Evolutionary conservation across 1,284 basidiomycete species (phyloP).

Genomic region (Trichosporon faecale): DNA sequence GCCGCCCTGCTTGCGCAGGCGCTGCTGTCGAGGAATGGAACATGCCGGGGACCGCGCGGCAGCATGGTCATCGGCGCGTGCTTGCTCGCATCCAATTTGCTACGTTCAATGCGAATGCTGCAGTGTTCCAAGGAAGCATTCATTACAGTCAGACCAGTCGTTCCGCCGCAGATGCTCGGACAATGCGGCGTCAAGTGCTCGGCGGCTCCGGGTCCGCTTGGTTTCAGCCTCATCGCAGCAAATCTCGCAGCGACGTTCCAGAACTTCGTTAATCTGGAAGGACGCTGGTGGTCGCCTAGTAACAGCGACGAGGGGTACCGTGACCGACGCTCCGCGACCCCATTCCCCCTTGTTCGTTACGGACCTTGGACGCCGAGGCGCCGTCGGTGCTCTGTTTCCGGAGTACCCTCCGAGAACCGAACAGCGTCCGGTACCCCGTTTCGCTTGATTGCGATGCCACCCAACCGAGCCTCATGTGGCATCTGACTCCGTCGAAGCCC

Average conservation of each 20-base stretch:
- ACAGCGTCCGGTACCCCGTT: not conserved
- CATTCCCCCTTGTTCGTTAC: not conserved
- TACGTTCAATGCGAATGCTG: too few species aligned
- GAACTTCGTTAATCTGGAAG: not conserved
- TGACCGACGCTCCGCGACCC: not conserved
- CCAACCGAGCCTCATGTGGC: not conserved
- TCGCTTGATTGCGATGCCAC: not conserved
- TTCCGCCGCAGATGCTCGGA: not conserved
- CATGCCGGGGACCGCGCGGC: too few species aligned
- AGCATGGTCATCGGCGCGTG: too few species aligned
- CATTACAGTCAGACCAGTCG: too few species aligned
- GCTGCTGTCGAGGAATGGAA: too few species aligned
- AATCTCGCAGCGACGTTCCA: not conserved
- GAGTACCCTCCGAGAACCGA: not conserved
- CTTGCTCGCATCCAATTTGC: too few species aligned
- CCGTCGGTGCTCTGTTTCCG: not conserved
- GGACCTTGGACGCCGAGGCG: not conserved
- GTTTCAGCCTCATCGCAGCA: not conserved
- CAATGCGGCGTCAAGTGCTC: too few species aligned
- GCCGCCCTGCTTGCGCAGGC: too few species aligned
- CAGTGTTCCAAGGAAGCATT: too few species aligned
- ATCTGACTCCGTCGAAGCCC: not conserved
- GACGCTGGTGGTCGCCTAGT: not conserved
- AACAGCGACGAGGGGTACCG: not conserved
- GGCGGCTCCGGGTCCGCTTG: too few species aligned